Conservation (phyloP, 2,329 filamentous ascomycete species). For the Aspergillus sojae region DNA sequence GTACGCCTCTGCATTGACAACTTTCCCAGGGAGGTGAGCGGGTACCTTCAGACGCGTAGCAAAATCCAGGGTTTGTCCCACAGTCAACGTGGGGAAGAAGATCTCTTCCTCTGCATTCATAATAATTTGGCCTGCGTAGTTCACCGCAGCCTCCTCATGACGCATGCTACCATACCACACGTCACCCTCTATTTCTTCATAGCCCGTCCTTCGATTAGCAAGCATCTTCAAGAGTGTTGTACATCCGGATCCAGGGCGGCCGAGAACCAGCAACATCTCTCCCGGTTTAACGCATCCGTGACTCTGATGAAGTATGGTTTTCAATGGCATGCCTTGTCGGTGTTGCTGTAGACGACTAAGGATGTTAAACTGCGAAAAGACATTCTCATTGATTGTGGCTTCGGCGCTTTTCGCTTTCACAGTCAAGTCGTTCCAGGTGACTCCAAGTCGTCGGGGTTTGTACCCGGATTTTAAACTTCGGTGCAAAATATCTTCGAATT, state of each 20-base stretch:
- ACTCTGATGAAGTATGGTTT: slow-evolving; percentile 63
- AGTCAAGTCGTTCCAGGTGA: slow-evolving; percentile 3
- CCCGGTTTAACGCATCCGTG: slow-evolving; percentile 70
- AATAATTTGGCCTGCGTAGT: slow-evolving; percentile 59
- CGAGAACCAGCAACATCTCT: slow-evolving; percentile 69
- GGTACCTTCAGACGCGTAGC: slow-evolving; percentile 9
- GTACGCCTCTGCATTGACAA: background rate
- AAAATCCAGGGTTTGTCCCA: slow-evolving; percentile 53
- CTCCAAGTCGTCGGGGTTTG: background rate
- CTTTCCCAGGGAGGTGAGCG: background rate
- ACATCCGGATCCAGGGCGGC: slow-evolving; percentile 68
- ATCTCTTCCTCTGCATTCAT: slow-evolving; percentile 56
- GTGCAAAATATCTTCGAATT: background rate
- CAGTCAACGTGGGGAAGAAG: slow-evolving; percentile 53
- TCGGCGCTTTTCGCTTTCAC: slow-evolving; percentile 3
- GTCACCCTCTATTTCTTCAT: slow-evolving; percentile 52
- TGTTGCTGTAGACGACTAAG: background rate
- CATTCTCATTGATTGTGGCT: slow-evolving; percentile 5
- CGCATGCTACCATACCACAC: background rate
- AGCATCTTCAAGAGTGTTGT: slow-evolving; percentile 70
- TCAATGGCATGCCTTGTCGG: background rate
- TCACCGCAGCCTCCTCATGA: slow-evolving; percentile 39
- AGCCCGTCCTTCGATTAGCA: slow-evolving; percentile 63
- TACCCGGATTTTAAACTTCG: background rate
- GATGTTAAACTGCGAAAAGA: slow-evolving; percentile 8